Evolutionary conservation across 1,139 yeast species (phyloP).

Genomic region (Taphrina pruni): DNA sequence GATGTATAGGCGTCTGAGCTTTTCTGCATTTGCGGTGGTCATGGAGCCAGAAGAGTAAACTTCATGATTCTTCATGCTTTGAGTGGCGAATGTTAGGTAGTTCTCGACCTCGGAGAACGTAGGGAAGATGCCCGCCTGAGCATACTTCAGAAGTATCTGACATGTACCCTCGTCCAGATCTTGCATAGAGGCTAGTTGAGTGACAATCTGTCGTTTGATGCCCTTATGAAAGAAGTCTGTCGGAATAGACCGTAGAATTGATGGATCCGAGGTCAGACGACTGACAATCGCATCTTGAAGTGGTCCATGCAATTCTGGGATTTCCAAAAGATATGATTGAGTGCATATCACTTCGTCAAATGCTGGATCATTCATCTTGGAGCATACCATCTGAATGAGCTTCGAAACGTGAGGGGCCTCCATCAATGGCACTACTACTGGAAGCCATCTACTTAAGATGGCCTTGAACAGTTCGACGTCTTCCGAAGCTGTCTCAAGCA

Average conservation of each 20-base stretch:
- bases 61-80: background rate
- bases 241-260: constrained; percentile 4
- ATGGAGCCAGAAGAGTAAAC: background rate
- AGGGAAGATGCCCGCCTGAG: constrained; percentile 16
- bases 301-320: background rate
- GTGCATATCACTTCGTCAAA: background rate
- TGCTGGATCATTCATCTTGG: background rate
- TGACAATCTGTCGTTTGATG: constrained; percentile 9
- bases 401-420: background rate
- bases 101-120: background rate
- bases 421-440: background rate
- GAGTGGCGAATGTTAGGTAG: background rate
- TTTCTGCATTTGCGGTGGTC: background rate
- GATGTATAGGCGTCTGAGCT: background rate
- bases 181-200: background rate
- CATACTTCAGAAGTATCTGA: constrained; percentile 20
- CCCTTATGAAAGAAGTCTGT: constrained; percentile 26
- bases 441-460: background rate
- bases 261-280: background rate
- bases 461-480: background rate
- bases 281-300: constrained; percentile 16
- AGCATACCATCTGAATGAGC: background rate
- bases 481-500: background rate
- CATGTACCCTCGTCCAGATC: background rate
- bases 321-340: constrained; percentile 9